These are phyloP conservation scores for Gyrodon lividus DNA, from an alignment of 768 basidiomycete species.

Conservation along the genomic window DNA sequence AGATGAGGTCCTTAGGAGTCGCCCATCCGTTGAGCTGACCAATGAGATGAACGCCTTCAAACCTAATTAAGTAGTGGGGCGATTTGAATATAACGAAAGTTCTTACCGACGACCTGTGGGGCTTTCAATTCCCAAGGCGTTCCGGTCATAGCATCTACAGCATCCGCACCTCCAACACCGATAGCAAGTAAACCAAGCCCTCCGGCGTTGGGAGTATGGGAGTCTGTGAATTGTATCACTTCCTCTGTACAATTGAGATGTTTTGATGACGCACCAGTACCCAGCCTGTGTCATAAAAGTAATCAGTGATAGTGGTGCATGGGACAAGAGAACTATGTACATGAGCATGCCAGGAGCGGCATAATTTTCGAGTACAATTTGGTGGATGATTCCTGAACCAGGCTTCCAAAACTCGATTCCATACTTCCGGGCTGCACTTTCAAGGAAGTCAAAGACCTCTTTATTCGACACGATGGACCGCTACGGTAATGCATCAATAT, in stretches of 20 bases:
- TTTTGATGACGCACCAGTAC: slow-evolving; percentile 57
- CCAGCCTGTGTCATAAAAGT: slow-evolving; percentile 53
- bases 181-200: slow-evolving; percentile 96
- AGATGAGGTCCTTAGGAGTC: slow-evolving; percentile 94
- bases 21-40: slow-evolving; percentile 89
- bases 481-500: slow-evolving; percentile 36
- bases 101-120: slow-evolving; percentile 74
- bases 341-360: slow-evolving; percentile 94
- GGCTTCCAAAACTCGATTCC: slow-evolving; percentile 99
- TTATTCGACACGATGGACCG: slow-evolving; percentile 84
- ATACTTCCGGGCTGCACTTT: slow-evolving; percentile 87
- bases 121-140: slow-evolving; percentile 98
- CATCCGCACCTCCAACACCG: slow-evolving; percentile 98
- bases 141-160: slow-evolving; percentile 96
- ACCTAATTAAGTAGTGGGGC: neutral
- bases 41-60: slow-evolving; percentile 78
- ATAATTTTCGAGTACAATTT: slow-evolving; percentile 97
- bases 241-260: neutral
- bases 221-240: slow-evolving; percentile 52
- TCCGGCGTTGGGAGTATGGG: slow-evolving; percentile 97
- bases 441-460: slow-evolving; percentile 97
- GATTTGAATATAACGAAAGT: neutral
- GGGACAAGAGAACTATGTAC: slow-evolving; percentile 40
- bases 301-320: slow-evolving; percentile 6
- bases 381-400: slow-evolving; percentile 90